These are phyloP conservation scores for Phytophthora parvispora DNA, from an alignment of 352 stramenopile species.

Conservation along the genomic window DNA sequence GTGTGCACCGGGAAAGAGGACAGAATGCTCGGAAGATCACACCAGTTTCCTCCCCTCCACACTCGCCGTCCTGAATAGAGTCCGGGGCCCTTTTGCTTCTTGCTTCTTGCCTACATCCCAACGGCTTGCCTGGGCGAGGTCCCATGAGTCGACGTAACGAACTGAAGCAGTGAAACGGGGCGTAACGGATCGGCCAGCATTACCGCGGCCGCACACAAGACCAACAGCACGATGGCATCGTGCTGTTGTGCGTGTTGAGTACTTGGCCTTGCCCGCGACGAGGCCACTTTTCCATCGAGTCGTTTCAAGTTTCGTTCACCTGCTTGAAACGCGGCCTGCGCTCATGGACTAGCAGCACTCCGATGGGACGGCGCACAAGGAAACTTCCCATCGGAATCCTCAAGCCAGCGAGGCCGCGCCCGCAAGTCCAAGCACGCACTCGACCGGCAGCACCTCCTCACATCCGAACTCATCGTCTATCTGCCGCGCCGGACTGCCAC, in stretches of 20 bases:
- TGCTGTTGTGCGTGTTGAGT: conserved; percentile 14
- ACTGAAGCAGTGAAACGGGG: conserved; percentile 32
- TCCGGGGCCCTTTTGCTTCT: not conserved
- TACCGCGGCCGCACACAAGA: no score
- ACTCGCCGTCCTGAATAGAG: not conserved
- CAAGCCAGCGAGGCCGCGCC: conserved; percentile 11
- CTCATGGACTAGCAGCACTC: conserved; percentile 22
- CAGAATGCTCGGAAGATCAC: conserved; percentile 12
- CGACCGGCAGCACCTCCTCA: conserved; percentile 17
- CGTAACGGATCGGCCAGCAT: conserved; percentile 32
- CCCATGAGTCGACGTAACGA: conserved; percentile 33
- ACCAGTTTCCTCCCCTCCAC: conserved; percentile 5
- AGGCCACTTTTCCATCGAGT: conserved; percentile 25
- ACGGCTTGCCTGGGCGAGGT: conserved; percentile 19
- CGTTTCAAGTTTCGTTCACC: conserved; percentile 39
- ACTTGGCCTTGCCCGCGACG: not conserved
- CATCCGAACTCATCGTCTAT: conserved; percentile 47
- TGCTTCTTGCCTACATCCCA: conserved; percentile 9
- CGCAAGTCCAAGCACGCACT: conserved; percentile 1
- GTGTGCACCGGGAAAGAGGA: conserved; percentile 13
- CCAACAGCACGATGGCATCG: no score
- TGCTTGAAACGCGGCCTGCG: conserved; percentile 35
- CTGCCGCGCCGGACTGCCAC: conserved; percentile 9
- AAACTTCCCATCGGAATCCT: conserved; percentile 48
- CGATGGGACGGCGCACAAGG: conserved; percentile 31